These are phyloP conservation scores for Dictyostelium intermedium DNA, from an alignment of 78 protist species.

Conservation along the genomic window DNA sequence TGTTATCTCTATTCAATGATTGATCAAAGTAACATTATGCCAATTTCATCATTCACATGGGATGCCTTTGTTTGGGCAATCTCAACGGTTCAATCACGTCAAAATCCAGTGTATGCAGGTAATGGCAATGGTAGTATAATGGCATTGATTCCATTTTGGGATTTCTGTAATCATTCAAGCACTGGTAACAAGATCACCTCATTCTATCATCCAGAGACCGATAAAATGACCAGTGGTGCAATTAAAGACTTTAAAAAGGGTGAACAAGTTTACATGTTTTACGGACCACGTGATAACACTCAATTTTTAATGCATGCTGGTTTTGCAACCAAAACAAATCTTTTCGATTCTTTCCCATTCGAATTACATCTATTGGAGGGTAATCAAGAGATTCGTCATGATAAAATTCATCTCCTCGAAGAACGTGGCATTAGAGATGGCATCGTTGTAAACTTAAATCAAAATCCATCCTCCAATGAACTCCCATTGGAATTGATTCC, in stretches of 20 bases:
- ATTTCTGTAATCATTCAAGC: conserved; percentile 54
- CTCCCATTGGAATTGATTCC: conserved; percentile 17
- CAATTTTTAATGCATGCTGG: conserved; percentile 49
- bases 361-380: neutral
- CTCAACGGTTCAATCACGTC: conserved; percentile 55
- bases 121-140: neutral
- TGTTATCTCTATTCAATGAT: conserved; percentile 29
- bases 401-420: conserved; percentile 57
- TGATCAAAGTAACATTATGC: conserved; percentile 13
- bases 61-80: conserved; percentile 63
- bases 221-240: conserved; percentile 10
- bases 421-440: conserved; percentile 29
- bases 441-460: neutral
- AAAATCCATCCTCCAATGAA: neutral
- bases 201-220: neutral
- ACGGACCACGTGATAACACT: conserved; percentile 66
- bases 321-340: conserved; percentile 10
- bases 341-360: neutral
- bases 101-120: conserved; percentile 39
- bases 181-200: conserved; percentile 37
- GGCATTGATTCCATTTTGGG: conserved; percentile 81
- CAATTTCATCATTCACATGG: conserved; percentile 45
- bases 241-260: conserved; percentile 25
- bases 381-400: neutral
- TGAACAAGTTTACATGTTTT: conserved; percentile 71